Base-by-base conservation (phyloP, 1,284 basidiomycete species). In the Spongiforma sp. region DNA sequence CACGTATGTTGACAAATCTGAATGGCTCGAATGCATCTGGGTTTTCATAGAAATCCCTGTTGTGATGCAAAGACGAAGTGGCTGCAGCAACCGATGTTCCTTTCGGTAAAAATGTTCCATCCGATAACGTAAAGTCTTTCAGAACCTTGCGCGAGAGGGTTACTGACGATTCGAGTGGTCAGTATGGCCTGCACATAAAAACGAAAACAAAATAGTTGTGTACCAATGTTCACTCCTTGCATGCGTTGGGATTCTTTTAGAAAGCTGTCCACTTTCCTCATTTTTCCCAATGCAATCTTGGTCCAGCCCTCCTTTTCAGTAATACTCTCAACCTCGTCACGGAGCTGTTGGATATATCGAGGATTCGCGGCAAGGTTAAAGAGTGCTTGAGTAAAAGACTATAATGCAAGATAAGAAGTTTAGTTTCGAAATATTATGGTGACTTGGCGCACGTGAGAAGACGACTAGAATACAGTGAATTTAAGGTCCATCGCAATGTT, bases 231-330 rank as follows among this genome's bases (percentile, higher is more conserved):
- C 11, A 77, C 19, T 0, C 77, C 75, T 36, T 77, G 71, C 19
- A 77, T 61, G 43, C 57, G 57, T 26, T 79, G 76, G 1, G 76
- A 73, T 67, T 86, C 84, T 46, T 74, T 77, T 17, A 86, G 34
- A 68, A 85, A 83, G 65, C 84, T 84, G 66, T 86, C 84, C 3
- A 83, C 57, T 63, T 78, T 82, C 36, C 68, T 68, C 81, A 85
- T 80, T 59, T 77, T 79, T 46, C 67, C 72, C 36, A 85, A 56
- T 0, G 79, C 75, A 2, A 57, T 67, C 63, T 81, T 83, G 1
- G 81, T 75, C 82, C 83, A 84, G 7, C 83, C 84, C 3, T 82
- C 75, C 30, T 72, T 62, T 1, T 62, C 65, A 11, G 83, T 61
- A 7, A 81, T 67, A 0, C 63, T 37, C 28, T 82, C 79, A 8